phyloP scores from a whole-genome alignment of 352 stramenopile species.

The Pythium aphanidermatum region DNA sequence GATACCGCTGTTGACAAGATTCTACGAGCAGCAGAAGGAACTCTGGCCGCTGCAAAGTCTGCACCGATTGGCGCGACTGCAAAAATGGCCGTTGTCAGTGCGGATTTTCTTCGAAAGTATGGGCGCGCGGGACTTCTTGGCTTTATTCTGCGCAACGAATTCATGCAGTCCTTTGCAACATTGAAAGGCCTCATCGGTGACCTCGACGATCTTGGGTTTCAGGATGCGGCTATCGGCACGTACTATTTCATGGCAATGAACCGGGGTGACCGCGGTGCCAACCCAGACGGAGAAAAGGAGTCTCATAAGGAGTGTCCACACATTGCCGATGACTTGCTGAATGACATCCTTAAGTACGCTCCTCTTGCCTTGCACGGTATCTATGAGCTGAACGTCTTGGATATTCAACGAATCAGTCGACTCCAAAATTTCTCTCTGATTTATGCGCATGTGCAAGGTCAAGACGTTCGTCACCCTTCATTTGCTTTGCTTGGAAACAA shows the following conservation, averaged over 20 bases:
- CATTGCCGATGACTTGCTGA: slow-evolving; percentile 67
- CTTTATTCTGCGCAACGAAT: slow-evolving; percentile 84
- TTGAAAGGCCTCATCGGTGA: slow-evolving; percentile 76
- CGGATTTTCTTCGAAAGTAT: slow-evolving; percentile 83
- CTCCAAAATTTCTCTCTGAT: slow-evolving; percentile 76
- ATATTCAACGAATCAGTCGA: slow-evolving; percentile 79
- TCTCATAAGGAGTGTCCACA: slow-evolving; percentile 45
- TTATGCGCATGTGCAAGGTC: slow-evolving; percentile 76
- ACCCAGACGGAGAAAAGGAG: slow-evolving; percentile 55
- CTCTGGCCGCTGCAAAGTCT: slow-evolving; percentile 67
- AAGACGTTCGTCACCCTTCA: slow-evolving; percentile 75
- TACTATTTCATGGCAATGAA: slow-evolving; percentile 91
- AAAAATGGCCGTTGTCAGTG: slow-evolving; percentile 82
- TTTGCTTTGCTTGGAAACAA: slow-evolving; percentile 76
- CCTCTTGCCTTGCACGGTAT: slow-evolving; percentile 77
- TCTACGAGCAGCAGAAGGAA: slow-evolving; percentile 71
- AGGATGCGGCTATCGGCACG: slow-evolving; percentile 78
- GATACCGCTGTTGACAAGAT: slow-evolving; percentile 85
- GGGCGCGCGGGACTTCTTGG: slow-evolving; percentile 67
- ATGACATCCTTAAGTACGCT: slow-evolving; percentile 65
- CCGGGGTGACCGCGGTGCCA: slow-evolving; percentile 64
- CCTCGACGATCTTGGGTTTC: slow-evolving; percentile 72
- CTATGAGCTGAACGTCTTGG: slow-evolving; percentile 77
- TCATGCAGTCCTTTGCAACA: slow-evolving; percentile 86
- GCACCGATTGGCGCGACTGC: slow-evolving; percentile 73